Evolutionary conservation across 2,329 filamentous ascomycete genomes (phyloP).

Genomic region (Claviceps fusiformis): DNA sequence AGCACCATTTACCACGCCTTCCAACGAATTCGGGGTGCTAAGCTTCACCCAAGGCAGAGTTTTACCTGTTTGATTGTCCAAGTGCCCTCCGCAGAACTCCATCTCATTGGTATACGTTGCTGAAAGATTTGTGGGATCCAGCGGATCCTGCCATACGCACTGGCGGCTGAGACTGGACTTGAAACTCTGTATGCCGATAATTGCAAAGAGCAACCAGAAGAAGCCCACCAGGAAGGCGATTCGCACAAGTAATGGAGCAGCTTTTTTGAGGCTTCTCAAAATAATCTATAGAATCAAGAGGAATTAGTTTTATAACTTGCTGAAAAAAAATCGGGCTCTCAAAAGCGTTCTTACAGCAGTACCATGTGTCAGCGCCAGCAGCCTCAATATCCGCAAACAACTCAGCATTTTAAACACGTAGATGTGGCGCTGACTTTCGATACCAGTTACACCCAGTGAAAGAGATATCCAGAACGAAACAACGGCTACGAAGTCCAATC

Average conservation of each 20-base stretch:
- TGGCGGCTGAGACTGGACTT: conserved; percentile 67
- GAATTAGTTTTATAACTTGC: conserved; percentile 5
- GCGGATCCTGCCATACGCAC: conserved; percentile 64
- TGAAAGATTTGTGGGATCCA: conserved; percentile 37
- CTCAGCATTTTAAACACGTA: conserved; percentile 95
- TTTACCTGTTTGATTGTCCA: conserved; percentile 44
- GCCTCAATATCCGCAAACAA: conserved; percentile 78
- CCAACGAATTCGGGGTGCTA: conserved; percentile 20
- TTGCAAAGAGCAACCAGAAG: conserved; percentile 96
- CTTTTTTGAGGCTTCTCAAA: conserved; percentile 86
- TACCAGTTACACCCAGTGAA: conserved; percentile 50
- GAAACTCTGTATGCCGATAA: conserved; percentile 94
- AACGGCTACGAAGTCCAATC: conserved; percentile 87
- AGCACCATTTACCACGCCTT: conserved; percentile 36
- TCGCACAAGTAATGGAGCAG: conserved; percentile 78
- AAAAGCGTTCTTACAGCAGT: conserved; percentile 53
- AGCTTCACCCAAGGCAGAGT: conserved; percentile 53
- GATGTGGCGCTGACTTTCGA: conserved; percentile 58
- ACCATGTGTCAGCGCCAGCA: conserved; percentile 85
- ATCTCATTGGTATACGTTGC: conserved; percentile 48
- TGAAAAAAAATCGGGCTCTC: background rate
- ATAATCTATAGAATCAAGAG: conserved; percentile 50
- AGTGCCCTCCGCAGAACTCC: conserved; percentile 77
- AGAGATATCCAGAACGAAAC: conserved; percentile 94
- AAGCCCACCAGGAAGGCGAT: conserved; percentile 91